Conservation (phyloP, 1,284 basidiomycete species). For the Sphagnurus paluster region DNA sequence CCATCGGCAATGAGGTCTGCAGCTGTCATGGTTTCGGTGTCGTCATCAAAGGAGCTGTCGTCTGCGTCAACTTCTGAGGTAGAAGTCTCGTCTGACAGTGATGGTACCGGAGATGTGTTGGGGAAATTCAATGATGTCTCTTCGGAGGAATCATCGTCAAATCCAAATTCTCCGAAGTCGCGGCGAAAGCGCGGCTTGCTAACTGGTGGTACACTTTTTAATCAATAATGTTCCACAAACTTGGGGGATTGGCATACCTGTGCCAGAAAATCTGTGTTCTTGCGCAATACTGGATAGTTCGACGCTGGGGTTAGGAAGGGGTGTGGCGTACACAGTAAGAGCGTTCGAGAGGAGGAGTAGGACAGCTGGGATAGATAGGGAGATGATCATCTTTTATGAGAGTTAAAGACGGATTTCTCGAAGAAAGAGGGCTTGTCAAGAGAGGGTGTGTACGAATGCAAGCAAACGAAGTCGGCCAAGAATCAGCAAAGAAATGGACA, state of each 20-base stretch:
- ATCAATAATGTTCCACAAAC: too few relatives aligned
- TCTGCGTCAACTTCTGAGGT: too few relatives aligned
- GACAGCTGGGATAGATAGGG: slow-evolving; percentile 2
- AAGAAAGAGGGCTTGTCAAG: slow-evolving; percentile 14
- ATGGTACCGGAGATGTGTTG: too few relatives aligned
- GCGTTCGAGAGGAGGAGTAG: slow-evolving; percentile 9
- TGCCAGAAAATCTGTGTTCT: neutral
- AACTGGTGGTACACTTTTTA: too few relatives aligned
- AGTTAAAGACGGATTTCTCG: neutral
- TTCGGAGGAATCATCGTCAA: too few relatives aligned
- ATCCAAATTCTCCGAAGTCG: too few relatives aligned
- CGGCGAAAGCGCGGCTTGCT: too few relatives aligned
- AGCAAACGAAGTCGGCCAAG: slow-evolving; percentile 5
- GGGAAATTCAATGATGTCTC: too few relatives aligned
- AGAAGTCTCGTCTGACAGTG: too few relatives aligned
- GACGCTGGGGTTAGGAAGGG: neutral
- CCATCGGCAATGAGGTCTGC: too few relatives aligned
- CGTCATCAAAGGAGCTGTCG: too few relatives aligned
- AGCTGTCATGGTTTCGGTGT: too few relatives aligned
- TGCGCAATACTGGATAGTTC: neutral
- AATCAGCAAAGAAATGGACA: slow-evolving; percentile 4
- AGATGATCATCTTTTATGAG: slow-evolving; percentile 12
- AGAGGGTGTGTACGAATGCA: slow-evolving; percentile 3
- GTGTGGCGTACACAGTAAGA: slow-evolving; percentile 6
- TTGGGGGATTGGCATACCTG: neutral